phyloP scores from a whole-genome alignment of 1,284 basidiomycete species.

The Apiotrichum mycotoxinovorans region DNA sequence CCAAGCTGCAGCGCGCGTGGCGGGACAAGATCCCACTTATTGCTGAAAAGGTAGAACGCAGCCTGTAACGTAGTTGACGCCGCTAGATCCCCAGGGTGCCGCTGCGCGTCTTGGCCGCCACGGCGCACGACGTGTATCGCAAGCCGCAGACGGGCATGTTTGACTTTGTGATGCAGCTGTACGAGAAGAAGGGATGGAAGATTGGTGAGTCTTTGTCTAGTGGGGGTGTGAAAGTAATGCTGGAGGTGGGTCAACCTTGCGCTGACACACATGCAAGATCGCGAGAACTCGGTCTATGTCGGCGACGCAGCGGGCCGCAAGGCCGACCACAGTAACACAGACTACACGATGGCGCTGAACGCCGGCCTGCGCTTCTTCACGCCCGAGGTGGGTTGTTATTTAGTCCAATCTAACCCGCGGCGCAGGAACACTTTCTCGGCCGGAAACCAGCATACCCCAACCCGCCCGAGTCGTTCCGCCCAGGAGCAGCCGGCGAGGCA shows the following conservation, averaged over 20 bases:
- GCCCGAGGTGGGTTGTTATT: slow-evolving; percentile 54
- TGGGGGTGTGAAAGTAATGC: not conserved
- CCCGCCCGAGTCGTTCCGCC: slow-evolving; percentile 40
- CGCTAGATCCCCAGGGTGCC: slow-evolving; percentile 55
- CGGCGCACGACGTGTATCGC: slow-evolving; percentile 62
- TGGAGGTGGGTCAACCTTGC: too few species aligned
- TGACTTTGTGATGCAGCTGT: slow-evolving; percentile 65
- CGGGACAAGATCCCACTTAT: slow-evolving; percentile 69
- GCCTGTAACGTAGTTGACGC: not conserved
- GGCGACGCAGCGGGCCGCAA: slow-evolving; percentile 70
- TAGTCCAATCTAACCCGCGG: not conserved
- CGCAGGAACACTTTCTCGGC: slow-evolving; percentile 63
- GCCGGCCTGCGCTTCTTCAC: slow-evolving; percentile 68
- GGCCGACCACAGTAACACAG: slow-evolving; percentile 70
- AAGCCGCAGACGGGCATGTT: slow-evolving; percentile 90
- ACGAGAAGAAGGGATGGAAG: slow-evolving; percentile 56
- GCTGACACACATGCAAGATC: slow-evolving; percentile 61
- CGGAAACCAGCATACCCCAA: slow-evolving; percentile 48
- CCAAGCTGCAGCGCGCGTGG: slow-evolving; percentile 59
- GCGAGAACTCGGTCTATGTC: slow-evolving; percentile 66
- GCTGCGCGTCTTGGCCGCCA: slow-evolving; percentile 72
- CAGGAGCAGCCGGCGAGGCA: slow-evolving; percentile 5
- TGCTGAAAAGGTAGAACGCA: slow-evolving; percentile 60
- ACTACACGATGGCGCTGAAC: slow-evolving; percentile 81
- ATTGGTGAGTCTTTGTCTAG: slow-evolving; percentile 60